Evolutionary conservation across 257 asterid genomes (phyloP).

Genomic region (Salvia splendens): DNA sequence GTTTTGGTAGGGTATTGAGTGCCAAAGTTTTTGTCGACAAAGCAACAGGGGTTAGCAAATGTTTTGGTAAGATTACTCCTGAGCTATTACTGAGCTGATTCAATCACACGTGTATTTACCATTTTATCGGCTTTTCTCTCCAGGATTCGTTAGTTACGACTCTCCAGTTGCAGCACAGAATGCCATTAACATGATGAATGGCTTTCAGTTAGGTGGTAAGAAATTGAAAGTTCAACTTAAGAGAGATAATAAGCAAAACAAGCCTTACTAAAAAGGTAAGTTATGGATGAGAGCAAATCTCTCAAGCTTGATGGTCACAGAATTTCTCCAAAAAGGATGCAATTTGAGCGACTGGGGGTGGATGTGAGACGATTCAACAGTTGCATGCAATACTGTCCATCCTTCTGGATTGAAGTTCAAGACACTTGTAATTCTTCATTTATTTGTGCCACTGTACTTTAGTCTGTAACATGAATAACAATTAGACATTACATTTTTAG

Average conservation of each 20-base stretch:
- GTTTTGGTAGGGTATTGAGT: slow-evolving; percentile 81
- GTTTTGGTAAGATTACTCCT: slow-evolving; percentile 67
- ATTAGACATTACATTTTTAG: slow-evolving; percentile 46
- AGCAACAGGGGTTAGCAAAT: slow-evolving; percentile 91
- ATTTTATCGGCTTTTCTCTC: slow-evolving; percentile 33
- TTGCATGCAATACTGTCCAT: slow-evolving; percentile 36
- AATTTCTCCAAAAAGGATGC: slow-evolving; percentile 46
- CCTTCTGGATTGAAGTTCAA: slow-evolving; percentile 53
- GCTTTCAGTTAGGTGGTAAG: slow-evolving; percentile 86
- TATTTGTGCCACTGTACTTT: slow-evolving; percentile 56
- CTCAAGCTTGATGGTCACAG: slow-evolving; percentile 39
- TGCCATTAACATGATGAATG: slow-evolving; percentile 88
- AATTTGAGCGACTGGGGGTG: slow-evolving; percentile 36
- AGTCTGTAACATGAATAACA: slow-evolving; percentile 55
- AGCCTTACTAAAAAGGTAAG: slow-evolving; percentile 54
- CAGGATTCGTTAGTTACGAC: slow-evolving; percentile 95
- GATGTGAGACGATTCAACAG: slow-evolving; percentile 37
- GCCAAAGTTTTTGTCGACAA: slow-evolving; percentile 92
- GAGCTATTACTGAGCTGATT: slow-evolving; percentile 12
- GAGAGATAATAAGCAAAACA: slow-evolving; percentile 69
- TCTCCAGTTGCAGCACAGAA: slow-evolving; percentile 82
- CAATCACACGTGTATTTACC: slow-evolving; percentile 1
- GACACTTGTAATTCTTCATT: slow-evolving; percentile 69
- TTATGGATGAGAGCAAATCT: slow-evolving; percentile 36
- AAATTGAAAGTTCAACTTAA: slow-evolving; percentile 95